phyloP scores from a whole-genome alignment of 805 yeast genomes.

The Pichia manshurica region DNA sequence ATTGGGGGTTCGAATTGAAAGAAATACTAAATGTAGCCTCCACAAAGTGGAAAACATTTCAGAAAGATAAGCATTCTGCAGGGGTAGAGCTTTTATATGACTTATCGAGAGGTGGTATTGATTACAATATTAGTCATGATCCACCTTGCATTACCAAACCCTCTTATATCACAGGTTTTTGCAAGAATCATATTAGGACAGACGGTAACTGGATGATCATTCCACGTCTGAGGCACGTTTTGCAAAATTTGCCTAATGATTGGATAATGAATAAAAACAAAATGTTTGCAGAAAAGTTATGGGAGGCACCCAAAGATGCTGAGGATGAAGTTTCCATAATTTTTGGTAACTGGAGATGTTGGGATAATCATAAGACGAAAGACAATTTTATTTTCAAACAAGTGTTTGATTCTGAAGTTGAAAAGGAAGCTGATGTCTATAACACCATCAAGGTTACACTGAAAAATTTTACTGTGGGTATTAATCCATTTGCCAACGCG shows the following conservation, averaged over 20 bases:
- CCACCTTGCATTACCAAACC: slow-evolving; percentile 90
- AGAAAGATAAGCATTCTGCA: slow-evolving; percentile 17
- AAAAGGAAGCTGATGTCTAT: slow-evolving; percentile 4
- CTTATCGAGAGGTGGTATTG: slow-evolving; percentile 35
- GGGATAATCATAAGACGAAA: slow-evolving; percentile 76
- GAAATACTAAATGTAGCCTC: slow-evolving; percentile 8
- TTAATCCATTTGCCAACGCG: slow-evolving; percentile 20
- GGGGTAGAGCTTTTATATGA: slow-evolving; percentile 38
- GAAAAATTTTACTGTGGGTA: slow-evolving; percentile 16
- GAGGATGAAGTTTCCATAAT: slow-evolving; percentile 47
- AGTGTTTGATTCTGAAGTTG: slow-evolving; percentile 37
- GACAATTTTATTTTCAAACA: slow-evolving; percentile 48
- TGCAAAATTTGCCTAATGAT: slow-evolving; percentile 47
- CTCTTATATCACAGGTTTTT: slow-evolving; percentile 68
- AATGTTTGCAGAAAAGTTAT: slow-evolving; percentile 28
- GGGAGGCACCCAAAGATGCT: slow-evolving; percentile 49
- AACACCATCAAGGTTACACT: slow-evolving; percentile 12
- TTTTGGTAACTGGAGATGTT: slow-evolving; percentile 78
- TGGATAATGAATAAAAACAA: slow-evolving; percentile 40
- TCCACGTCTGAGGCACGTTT: slow-evolving; percentile 70
- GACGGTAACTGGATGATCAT: slow-evolving; percentile 85
- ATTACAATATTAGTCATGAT: slow-evolving; percentile 60
- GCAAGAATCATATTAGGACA: slow-evolving; percentile 67
- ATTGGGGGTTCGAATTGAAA: slow-evolving; percentile 10
- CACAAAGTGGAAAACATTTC: slow-evolving; percentile 7